Conservation (phyloP, 1,284 basidiomycete species). For the Golubevia sp. region DNA sequence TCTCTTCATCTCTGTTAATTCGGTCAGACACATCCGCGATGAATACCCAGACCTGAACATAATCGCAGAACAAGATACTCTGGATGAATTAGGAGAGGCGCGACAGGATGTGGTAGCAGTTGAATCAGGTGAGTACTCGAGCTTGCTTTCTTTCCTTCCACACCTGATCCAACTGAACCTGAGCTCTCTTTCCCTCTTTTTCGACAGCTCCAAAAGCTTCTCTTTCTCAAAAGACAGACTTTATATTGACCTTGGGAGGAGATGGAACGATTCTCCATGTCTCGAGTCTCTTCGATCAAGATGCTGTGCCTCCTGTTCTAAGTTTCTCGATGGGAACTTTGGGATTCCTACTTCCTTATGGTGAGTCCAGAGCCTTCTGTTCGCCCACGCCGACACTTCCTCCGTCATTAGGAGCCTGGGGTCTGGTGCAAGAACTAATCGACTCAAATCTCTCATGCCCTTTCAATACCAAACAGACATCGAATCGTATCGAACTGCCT, state of each 20-base stretch:
- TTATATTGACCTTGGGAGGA: constrained; percentile 89
- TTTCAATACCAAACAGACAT: constrained; percentile 42
- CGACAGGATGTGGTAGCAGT: constrained; percentile 6
- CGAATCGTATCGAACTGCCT: constrained; percentile 25
- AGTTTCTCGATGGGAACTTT: constrained; percentile 96
- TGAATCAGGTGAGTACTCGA: background rate
- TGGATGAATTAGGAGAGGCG: constrained; percentile 19
- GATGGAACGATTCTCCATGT: constrained; percentile 95
- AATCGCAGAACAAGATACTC: constrained; percentile 39
- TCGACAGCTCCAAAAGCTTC: constrained; percentile 55
- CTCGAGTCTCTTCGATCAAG: constrained; percentile 84
- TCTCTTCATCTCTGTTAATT: background rate
- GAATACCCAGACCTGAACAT: constrained; percentile 41
- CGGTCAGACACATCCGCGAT: constrained; percentile 24
- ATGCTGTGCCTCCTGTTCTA: constrained; percentile 88
- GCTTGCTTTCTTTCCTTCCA: too few species aligned
- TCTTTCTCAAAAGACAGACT: constrained; percentile 65
- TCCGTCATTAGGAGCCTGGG: background rate
- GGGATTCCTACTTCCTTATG: constrained; percentile 91
- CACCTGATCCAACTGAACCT: constrained; percentile 20
- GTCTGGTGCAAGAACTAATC: too few species aligned
- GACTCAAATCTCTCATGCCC: too few species aligned
- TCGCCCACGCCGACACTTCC: too few species aligned
- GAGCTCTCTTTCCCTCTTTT: constrained; percentile 24
- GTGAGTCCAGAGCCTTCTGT: constrained; percentile 66